Base-by-base conservation (phyloP, 495 filamentous ascomycete genomes). In the Annulohypoxylon maeteangense region DNA sequence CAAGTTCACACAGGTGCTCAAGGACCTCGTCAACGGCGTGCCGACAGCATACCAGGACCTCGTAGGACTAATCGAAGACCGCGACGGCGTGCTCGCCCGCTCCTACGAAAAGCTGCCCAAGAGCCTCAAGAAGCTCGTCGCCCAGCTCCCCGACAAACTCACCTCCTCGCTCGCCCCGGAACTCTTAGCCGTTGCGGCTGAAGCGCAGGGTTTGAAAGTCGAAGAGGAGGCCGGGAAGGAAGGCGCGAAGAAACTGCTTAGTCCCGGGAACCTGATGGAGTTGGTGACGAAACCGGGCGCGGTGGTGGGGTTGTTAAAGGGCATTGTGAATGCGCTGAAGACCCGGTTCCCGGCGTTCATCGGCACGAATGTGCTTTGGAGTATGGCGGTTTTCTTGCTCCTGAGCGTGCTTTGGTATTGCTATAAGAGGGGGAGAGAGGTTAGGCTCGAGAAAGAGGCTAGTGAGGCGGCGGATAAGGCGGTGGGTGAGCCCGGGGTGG, bases 331-430 rank as follows among this genome's bases (percentile, higher is more conserved):
- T 36, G 93, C 94, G 63, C 80, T 98, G 54, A 90, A 92, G 78
- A 80, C 90, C 60, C 82, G 93, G 34, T 99, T 94, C 82, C 95
- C 95, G 1, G 91, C 92, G 1, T 90, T 95, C 47, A 80, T 97
- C 65, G 89, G 88, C 16, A 92, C 93, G 74, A 98, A 95, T 79
- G 89, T 95, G 32, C 83, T 97, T 3, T 90, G 95, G 88, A 94
- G 91, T 62, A 76, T 98, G 53, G 93, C 90, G 0, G 78, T 98
- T 8, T 94, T 94, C 75, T 83, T 98, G 65, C 83, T 99, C 11
- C 80, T 99, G 31, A 93, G 94, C 76, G 92, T 95, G 54, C 87
- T 98, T 65, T 99, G 95, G 95, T 99, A 99, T 78, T 98, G 93
- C 79, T 92, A 98, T 78, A 97, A 97, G 78, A 89, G 95, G 12